phyloP scores from a whole-genome alignment of 2,329 filamentous ascomycete species.

The Rutstroemia sp. region DNA sequence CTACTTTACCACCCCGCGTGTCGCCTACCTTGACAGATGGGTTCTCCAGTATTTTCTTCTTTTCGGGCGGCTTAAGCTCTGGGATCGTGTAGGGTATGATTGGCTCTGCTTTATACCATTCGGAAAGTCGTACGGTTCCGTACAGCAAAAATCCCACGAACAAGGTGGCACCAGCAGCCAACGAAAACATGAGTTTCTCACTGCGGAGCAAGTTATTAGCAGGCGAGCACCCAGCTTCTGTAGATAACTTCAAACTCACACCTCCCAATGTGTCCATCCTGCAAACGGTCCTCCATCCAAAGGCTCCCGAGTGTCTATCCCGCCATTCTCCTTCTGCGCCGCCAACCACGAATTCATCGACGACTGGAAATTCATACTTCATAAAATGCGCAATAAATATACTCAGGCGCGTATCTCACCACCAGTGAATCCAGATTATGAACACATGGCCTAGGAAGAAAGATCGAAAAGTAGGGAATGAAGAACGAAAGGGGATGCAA shows the following conservation, averaged over 20 bases:
- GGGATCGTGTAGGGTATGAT: slow-evolving; percentile 53
- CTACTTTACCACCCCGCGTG: background rate
- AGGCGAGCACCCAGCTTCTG: background rate
- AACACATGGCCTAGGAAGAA: background rate
- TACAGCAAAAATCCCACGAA: slow-evolving; percentile 22
- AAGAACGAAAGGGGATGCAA: background rate
- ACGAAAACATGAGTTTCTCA: slow-evolving; percentile 16
- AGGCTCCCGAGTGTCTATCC: background rate
- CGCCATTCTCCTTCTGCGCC: slow-evolving; percentile 5
- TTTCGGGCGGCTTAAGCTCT: slow-evolving; percentile 52
- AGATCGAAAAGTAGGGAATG: background rate
- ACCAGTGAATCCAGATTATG: background rate
- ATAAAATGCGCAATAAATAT: no score
- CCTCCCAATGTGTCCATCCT: slow-evolving; percentile 17
- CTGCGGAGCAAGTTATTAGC: slow-evolving; percentile 9
- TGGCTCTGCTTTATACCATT: slow-evolving; percentile 30
- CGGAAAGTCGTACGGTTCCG: slow-evolving; percentile 14
- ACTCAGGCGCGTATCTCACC: background rate
- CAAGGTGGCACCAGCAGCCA: slow-evolving; percentile 15
- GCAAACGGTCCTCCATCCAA: slow-evolving; percentile 9
- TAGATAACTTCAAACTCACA: slow-evolving; percentile 15
- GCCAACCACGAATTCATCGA: no score
- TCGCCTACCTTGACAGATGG: slow-evolving; percentile 50
- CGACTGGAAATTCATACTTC: no score
- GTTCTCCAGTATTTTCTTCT: slow-evolving; percentile 48